phyloP scores from a whole-genome alignment of 306 rosid genomes.

The Corylus heterophylla region DNA sequence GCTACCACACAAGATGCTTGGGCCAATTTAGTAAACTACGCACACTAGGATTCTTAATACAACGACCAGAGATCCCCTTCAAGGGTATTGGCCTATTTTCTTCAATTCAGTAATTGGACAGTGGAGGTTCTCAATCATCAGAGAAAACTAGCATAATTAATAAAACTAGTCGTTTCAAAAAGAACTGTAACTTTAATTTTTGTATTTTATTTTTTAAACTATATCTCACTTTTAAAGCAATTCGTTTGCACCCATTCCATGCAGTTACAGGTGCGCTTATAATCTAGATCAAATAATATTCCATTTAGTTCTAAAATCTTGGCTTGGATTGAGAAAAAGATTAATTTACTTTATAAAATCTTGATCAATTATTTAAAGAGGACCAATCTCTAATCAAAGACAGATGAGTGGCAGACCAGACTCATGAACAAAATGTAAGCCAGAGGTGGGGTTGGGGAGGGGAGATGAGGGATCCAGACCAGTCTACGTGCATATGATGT shows the following conservation, averaged over 20 bases:
- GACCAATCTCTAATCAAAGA: not conserved
- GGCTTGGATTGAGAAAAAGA: not conserved
- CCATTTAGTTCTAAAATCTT: not conserved
- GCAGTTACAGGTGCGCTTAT: not conserved
- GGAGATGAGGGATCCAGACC: too few species aligned
- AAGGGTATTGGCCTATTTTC: not conserved
- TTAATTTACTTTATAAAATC: not conserved
- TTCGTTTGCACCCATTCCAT: not conserved
- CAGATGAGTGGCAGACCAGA: not conserved
- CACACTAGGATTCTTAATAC: not conserved
- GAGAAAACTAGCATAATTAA: not conserved
- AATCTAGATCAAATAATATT: not conserved
- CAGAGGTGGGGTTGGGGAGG: too few species aligned
- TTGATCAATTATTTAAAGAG: not conserved
- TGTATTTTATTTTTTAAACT: not conserved
- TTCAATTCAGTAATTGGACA: not conserved
- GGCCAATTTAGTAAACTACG: not conserved
- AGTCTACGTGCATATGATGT: too few species aligned
- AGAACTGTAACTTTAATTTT: not conserved
- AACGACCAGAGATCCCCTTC: not conserved
- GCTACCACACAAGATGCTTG: not conserved
- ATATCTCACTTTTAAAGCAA: not conserved
- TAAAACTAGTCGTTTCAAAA: not conserved
- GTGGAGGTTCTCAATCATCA: not conserved
- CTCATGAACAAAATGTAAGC: too few species aligned